Conservation (phyloP, 306 rosid species). For the Coriaria nepalensis region DNA sequence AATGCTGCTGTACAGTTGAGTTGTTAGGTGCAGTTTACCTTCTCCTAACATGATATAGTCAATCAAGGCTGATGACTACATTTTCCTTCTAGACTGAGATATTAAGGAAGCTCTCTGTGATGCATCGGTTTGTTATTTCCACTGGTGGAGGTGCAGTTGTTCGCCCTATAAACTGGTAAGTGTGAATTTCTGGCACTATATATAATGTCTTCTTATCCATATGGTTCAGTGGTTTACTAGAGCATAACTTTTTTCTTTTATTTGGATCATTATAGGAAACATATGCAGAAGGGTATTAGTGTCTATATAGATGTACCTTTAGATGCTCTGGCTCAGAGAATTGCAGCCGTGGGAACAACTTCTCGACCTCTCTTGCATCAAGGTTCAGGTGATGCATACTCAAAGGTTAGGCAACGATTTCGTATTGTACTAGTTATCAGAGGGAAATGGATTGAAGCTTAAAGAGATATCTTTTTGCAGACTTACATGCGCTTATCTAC, state of each 20-base stretch:
- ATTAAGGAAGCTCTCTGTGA: constrained; percentile 49
- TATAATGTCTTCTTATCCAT: too few species aligned
- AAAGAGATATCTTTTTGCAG: constrained; percentile 20
- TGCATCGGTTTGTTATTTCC: constrained; percentile 55
- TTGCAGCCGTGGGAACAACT: constrained; percentile 72
- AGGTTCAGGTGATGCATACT: constrained; percentile 64
- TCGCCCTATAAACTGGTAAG: constrained; percentile 83
- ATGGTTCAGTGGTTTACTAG: too few species aligned
- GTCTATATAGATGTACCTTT: constrained; percentile 91
- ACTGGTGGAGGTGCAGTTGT: constrained; percentile 95
- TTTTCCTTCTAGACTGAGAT: constrained; percentile 43
- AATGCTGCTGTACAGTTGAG: too few species aligned
- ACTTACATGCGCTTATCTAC: constrained; percentile 51
- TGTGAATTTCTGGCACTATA: too few species aligned
- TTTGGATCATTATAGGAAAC: constrained; percentile 34
- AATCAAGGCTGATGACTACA: constrained; percentile 2
- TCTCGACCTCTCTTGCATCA: constrained; percentile 87
- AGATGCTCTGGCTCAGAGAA: constrained; percentile 86
- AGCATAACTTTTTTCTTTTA: too few species aligned
- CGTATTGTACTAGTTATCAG: too few species aligned
- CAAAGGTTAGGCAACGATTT: constrained; percentile 22
- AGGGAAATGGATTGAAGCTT: too few species aligned
- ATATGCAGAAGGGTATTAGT: constrained; percentile 79
- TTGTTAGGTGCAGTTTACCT: too few species aligned
- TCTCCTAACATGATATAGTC: constrained; percentile 4